Conservation (phyloP, 495 filamentous ascomycete genomes). For the Penicillium subrubescens region DNA sequence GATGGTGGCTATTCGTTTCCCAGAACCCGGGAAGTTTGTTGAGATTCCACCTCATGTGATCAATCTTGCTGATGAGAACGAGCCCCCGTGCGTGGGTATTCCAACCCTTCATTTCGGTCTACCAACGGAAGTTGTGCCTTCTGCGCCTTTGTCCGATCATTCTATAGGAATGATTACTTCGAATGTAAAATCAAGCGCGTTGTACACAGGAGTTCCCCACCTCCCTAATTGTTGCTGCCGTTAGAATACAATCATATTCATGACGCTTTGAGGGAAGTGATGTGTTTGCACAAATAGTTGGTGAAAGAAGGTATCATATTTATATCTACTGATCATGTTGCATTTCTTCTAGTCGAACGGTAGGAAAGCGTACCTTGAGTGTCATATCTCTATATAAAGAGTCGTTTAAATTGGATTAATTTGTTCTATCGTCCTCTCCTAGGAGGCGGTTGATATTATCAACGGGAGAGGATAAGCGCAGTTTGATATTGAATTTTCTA, state of each 20-base stretch:
- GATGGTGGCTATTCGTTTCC: constrained; percentile 59
- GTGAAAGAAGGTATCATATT: background rate
- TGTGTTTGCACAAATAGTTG: background rate
- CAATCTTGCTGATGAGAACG: constrained; percentile 22
- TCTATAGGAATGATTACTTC: background rate
- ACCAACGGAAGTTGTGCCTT: background rate
- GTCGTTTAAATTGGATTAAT: too few relatives aligned
- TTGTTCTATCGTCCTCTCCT: too few relatives aligned
- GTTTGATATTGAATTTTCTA: too few relatives aligned
- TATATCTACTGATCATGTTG: background rate
- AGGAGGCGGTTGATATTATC: too few relatives aligned
- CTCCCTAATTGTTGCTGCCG: background rate
- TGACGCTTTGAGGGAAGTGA: background rate
- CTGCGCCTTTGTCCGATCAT: background rate
- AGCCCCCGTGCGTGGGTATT: constrained; percentile 25
- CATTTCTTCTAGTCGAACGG: too few relatives aligned
- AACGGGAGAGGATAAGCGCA: too few relatives aligned
- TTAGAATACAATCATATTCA: background rate
- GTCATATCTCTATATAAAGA: too few relatives aligned
- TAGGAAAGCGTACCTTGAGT: too few relatives aligned
- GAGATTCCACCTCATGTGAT: constrained; percentile 19
- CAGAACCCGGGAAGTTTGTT: constrained; percentile 68
- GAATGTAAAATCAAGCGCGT: background rate
- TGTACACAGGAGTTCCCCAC: background rate
- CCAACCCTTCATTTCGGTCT: background rate